Evolutionary conservation across 768 basidiomycete genomes (phyloP), one percentile per base, ranked within the genome.

Genomic region (Auriscalpium orientale): DNA sequence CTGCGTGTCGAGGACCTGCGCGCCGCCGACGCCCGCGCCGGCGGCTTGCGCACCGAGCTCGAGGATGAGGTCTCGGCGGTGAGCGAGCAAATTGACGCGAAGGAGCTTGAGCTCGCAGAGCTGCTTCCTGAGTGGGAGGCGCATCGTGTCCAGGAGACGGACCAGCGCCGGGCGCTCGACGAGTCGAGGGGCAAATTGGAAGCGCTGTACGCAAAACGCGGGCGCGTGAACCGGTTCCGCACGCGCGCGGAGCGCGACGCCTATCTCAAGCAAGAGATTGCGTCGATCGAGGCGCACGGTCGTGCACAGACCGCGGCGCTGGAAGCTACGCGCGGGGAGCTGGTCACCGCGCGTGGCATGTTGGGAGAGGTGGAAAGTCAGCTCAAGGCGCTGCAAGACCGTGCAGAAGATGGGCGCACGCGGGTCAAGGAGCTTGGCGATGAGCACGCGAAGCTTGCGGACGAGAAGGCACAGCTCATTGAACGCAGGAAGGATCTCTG

Each of bases 401-500:
- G 77, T 60, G 76, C 86, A 3, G 83, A 89, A 45, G 87, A 90
- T 56, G 83, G 84, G 18, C 77, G 82, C 50, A 73, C 73, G 53
- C 72, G 78, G 47, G 75, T 79, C 54, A 77, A 76, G 61, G 78
- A 80, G n/a, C 65, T 91, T 16, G 72, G 70, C 4, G 87, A 89
- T 46, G 81, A 89, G 60, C 70, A 85, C 16, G 70, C 71, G 0
- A 66, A 67, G 55, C 68, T 91, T 49, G 89, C 84, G 68, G 85
- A 88, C 55, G 74, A 87, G 65, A 79, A 86, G 60, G 77, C 76
- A 22, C 85, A 83, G 51, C 71, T 87, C 66, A 79, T 73, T 46
- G 95, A 98, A 71, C 79, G 82, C 68, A 74, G 93, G 63, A 97
- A 95, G 77, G 93, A 95, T 51, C 68, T 92, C 35, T 98, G 97